Base-by-base conservation (phyloP, 169 alveolate genomes). In the Eimeria sp. region DNA sequence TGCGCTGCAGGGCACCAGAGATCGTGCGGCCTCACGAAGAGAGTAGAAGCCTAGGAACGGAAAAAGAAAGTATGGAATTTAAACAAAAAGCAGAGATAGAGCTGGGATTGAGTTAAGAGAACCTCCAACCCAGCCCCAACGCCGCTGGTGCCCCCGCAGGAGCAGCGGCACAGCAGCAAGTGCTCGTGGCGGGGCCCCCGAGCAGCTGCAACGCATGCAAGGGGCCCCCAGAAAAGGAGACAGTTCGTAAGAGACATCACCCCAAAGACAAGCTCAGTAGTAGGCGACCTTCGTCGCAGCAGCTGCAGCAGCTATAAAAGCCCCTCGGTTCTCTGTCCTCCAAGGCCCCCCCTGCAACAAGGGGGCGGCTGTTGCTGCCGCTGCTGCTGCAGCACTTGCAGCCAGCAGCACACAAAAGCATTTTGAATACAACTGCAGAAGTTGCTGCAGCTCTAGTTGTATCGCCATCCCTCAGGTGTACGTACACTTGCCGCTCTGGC, bases 171-270 rank as follows among this genome's bases (percentile, higher is more conserved):
- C 88, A 76, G 57, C 88, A 76, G 57, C 88, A 76, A 34, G 88
- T 76, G 88, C 88, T 76, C 88, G 88, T 20, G 30, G 57, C 88
- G 88, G 88, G 88, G 88, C 88, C 88, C 88, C 88, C 88, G 16
- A 40, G 65, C 88, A 13, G 88, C 88, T 40, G 88, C 63, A 76
- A 76, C 63, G 88, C 88, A 76, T 76, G 88, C 88, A 76, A 47
- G 88, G 88, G 88, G 88, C 88, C 88, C 88, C 88, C 51, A 76
- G 20, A 76, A 76, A 76, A 76, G 88, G 88, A 76, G 63, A 76
- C 30, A 43, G 65, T 40, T 76, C 16, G 88, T 40, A 20, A 76
- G 88, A 30, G 61, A 76, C 88, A 76, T 34, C 57, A 76, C 14
- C 65, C 9, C 63, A 76, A 45, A 76, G 88, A 76, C 88, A 76